These are phyloP conservation scores for Nothophytophthora sp. DNA, from an alignment of 352 stramenopile genomes.

Conservation along the genomic window DNA sequence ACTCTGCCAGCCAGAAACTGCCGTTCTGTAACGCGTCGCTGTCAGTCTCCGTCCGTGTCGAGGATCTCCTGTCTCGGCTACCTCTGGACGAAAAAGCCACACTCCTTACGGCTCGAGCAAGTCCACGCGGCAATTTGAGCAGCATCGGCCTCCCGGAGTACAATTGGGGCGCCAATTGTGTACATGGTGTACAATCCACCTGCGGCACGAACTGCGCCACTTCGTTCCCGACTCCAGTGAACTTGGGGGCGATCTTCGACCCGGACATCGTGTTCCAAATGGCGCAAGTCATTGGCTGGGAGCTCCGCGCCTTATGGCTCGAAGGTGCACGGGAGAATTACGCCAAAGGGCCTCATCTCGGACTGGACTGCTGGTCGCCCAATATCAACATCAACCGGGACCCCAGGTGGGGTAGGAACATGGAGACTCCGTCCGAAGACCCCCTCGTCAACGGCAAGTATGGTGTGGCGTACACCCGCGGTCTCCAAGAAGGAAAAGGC, in stretches of 20 bases:
- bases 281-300: slow-evolving; percentile 86
- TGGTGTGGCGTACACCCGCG: slow-evolving; percentile 87
- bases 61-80: slow-evolving; percentile 59
- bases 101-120: slow-evolving; percentile 70
- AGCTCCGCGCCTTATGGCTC: slow-evolving; percentile 78
- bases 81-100: slow-evolving; percentile 69
- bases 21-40: slow-evolving; percentile 82
- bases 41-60: slow-evolving; percentile 40
- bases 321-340: slow-evolving; percentile 80
- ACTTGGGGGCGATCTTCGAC: slow-evolving; percentile 90
- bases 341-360: slow-evolving; percentile 54
- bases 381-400: slow-evolving; percentile 97
- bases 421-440: slow-evolving; percentile 94
- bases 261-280: slow-evolving; percentile 74
- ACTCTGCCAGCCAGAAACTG: slow-evolving; percentile 28
- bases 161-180: slow-evolving; percentile 93
- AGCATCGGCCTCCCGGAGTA: slow-evolving; percentile 87
- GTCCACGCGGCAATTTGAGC: slow-evolving; percentile 73
- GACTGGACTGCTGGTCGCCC: slow-evolving; percentile 93
- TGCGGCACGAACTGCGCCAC: slow-evolving; percentile 80
- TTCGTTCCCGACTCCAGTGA: slow-evolving; percentile 91
- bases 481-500: slow-evolving; percentile 84
- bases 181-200: slow-evolving; percentile 92
- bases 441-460: slow-evolving; percentile 92
- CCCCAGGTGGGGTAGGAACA: slow-evolving; percentile 93